Evolutionary conservation across 2,329 filamentous ascomycete genomes (phyloP), one percentile per base, ranked within the genome.

Genomic region (Penicillium sclerotigenum): DNA sequence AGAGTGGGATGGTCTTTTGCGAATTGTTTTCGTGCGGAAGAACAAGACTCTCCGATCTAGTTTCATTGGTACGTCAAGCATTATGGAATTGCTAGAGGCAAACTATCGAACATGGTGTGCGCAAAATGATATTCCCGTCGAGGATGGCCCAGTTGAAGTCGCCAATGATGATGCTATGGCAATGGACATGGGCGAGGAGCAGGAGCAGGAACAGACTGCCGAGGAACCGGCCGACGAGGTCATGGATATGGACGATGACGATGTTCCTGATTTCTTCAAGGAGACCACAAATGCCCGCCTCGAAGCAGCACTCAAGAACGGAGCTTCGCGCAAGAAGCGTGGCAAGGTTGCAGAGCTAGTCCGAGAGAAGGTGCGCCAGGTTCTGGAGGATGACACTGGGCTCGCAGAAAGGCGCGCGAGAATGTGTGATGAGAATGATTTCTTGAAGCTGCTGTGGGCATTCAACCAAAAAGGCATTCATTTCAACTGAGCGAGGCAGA

Each of bases 401-500:
- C 79, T 97, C 52, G 87, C 87, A 3, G 90, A 96, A 58, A 90
- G 89, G 77, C 81, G 93, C 62, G 84, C 92, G 11, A 83, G 90
- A 59, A 87, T 94, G 79, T 95, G 91, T 68, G 91, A 97, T 68
- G 91, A 97, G 76, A 92, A 89, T 50, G 92, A 96, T 67, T 97
- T 97, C 70, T 76, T 99, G 71, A 87, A 87, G 65, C 74, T 97
- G 62, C 75, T 96, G 60, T 85, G 82, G 73, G 88, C 89, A 2
- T 96, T 97, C 74, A 96, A 97, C 71, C 85, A 90, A 63, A 90
- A 96, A 71, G 91, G 91, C 28, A 93, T 97, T 57, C 93, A 97
- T 77, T 97, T 97, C 73, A 88, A 84, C 59, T 91, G 73, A 79
- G 42, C 47, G 53, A 34, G 36, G 33, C 33, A 56, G 47, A 54